phyloP scores from a whole-genome alignment of 345 rosid species.

The Pugionium cornutum region DNA sequence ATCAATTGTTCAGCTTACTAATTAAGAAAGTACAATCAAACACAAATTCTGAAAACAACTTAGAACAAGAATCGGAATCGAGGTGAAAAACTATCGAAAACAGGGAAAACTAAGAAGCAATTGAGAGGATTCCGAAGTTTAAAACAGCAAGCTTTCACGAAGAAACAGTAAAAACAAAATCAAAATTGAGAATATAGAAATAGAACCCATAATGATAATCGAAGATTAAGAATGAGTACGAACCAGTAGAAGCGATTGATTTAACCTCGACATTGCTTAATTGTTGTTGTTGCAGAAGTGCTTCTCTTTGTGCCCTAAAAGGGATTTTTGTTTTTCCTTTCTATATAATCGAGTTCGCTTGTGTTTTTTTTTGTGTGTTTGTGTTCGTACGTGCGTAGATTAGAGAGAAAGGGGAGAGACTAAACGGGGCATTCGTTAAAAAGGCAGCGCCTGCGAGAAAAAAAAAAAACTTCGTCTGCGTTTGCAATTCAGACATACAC shows the following conservation, averaged over 20 bases:
- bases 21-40: constrained; percentile 22
- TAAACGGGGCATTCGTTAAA: no score
- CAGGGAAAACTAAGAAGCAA: not conserved
- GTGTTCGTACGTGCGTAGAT: constrained; percentile 9
- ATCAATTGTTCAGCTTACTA: not conserved
- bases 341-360: constrained; percentile 1
- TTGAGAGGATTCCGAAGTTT: constrained; percentile 21
- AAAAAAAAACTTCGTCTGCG: no score
- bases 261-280: constrained; percentile 22
- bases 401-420: not conserved
- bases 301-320: constrained; percentile 34
- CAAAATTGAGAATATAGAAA: constrained; percentile 9
- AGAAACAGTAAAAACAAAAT: constrained; percentile 18
- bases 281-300: constrained; percentile 1
- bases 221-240: constrained; percentile 17
- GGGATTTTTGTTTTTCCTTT: constrained; percentile 26
- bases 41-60: not conserved
- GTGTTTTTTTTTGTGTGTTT: not conserved
- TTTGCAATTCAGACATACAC: not conserved
- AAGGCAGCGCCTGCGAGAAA: no score
- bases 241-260: constrained; percentile 38
- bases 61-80: not conserved
- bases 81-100: not conserved
- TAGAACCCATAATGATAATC: not conserved
- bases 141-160: constrained; percentile 2